Conservation (phyloP, 257 asterid genomes). For the Nemophila menziesii region DNA sequence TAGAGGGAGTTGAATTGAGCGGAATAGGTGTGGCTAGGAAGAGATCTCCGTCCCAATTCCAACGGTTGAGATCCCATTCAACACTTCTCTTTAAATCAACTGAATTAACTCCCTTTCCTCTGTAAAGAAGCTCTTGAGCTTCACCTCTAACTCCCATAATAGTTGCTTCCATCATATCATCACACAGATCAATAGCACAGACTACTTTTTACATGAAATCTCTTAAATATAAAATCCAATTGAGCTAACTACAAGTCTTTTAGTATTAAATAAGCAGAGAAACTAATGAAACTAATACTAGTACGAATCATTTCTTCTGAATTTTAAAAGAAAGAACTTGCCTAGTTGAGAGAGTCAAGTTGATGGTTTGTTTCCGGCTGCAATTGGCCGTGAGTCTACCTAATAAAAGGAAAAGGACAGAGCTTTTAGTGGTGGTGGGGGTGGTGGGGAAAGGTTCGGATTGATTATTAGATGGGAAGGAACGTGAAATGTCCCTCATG, state of each 20-base stretch:
- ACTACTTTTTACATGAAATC: no score
- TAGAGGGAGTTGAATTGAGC: background rate
- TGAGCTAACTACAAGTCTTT: no score
- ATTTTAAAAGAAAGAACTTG: background rate
- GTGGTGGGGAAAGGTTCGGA: background rate
- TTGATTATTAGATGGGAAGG: background rate
- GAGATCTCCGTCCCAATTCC: constrained; percentile 85
- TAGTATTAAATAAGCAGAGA: no score
- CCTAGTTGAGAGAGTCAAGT: background rate
- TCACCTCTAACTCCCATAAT: constrained; percentile 18
- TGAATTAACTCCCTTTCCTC: constrained; percentile 13
- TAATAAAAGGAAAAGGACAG: background rate
- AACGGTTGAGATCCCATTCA: constrained; percentile 67
- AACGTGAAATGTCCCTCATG: no score
- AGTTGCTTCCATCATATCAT: constrained; percentile 32
- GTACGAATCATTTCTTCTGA: background rate
- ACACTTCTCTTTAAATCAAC: constrained; percentile 24
- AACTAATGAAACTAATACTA: background rate
- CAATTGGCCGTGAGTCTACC: no score
- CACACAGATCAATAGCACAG: constrained; percentile 1
- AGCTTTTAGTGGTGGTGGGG: background rate
- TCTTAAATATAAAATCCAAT: no score
- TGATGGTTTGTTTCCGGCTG: no score
- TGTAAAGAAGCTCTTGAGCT: constrained; percentile 23
- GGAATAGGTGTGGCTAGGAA: constrained; percentile 48